These are phyloP conservation scores for Cystobasidium slooffiae DNA, from an alignment of 1,284 basidiomycete genomes.

Conservation along the genomic window DNA sequence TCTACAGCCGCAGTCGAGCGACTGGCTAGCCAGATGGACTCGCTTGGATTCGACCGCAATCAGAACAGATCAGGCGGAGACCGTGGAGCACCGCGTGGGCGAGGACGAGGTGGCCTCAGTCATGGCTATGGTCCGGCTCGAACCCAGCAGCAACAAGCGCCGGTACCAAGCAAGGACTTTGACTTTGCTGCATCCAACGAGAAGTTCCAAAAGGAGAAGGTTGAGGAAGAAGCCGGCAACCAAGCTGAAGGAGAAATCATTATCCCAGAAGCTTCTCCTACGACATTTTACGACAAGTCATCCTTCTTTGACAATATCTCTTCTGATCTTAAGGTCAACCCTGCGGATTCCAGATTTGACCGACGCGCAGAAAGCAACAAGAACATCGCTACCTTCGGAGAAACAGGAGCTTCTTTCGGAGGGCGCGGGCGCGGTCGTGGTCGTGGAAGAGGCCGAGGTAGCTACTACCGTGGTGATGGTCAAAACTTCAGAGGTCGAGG, in stretches of 20 bases:
- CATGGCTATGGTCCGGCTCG: slow-evolving; percentile 13
- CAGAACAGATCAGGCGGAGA: slow-evolving; percentile 1
- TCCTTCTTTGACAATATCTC: slow-evolving; percentile 55
- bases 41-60: slow-evolving; percentile 10
- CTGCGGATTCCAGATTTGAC: slow-evolving; percentile 45
- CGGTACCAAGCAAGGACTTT: slow-evolving; percentile 51
- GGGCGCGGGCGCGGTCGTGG: slow-evolving; percentile 32
- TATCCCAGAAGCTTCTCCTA: slow-evolving; percentile 39
- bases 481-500: slow-evolving; percentile 10
- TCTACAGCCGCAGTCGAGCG: slow-evolving; percentile 27
- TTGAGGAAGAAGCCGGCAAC: slow-evolving; percentile 15
- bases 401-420: slow-evolving; percentile 36
- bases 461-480: background rate
- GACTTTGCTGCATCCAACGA: slow-evolving; percentile 53
- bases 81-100: slow-evolving; percentile 2
- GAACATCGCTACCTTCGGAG: slow-evolving; percentile 54
- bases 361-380: slow-evolving; percentile 50
- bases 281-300: slow-evolving; percentile 49
- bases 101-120: slow-evolving; percentile 2
- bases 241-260: slow-evolving; percentile 47
- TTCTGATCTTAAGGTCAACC: slow-evolving; percentile 47
- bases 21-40: slow-evolving; percentile 29
- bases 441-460: slow-evolving; percentile 30
- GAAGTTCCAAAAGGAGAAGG: slow-evolving; percentile 51
- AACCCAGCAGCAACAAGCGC: slow-evolving; percentile 8